Evolutionary conservation across 2,329 filamentous ascomycete species (phyloP).

Genomic region (Truncatella angustata): DNA sequence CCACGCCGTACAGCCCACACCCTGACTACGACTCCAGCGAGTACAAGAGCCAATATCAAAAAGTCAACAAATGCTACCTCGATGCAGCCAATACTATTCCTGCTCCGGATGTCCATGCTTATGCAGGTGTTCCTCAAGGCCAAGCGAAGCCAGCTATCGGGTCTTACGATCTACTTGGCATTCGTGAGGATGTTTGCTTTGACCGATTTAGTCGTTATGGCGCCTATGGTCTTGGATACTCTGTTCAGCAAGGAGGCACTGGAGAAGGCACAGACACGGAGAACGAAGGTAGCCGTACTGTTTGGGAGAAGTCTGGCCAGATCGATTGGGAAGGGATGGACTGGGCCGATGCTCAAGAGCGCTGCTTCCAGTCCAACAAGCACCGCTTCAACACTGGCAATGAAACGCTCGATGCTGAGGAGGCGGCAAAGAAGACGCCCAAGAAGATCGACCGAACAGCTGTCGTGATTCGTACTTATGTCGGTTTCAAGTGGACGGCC

Average conservation of each 20-base stretch:
- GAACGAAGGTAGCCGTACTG: constrained; percentile 59
- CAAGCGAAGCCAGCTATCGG: constrained; percentile 78
- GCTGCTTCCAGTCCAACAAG: constrained; percentile 59
- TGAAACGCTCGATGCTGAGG: constrained; percentile 28
- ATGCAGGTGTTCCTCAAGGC: constrained; percentile 68
- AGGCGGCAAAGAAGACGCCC: constrained; percentile 19
- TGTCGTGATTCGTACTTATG: constrained; percentile 78
- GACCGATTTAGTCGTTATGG: constrained; percentile 83
- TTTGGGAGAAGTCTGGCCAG: constrained; percentile 55
- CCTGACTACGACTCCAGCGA: constrained; percentile 57
- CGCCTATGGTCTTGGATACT: constrained; percentile 85
- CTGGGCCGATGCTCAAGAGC: constrained; percentile 53
- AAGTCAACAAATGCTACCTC: constrained; percentile 61
- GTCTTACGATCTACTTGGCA: constrained; percentile 70
- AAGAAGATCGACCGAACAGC: constrained; percentile 62
- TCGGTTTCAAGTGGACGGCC: constrained; percentile 73
- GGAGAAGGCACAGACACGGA: constrained; percentile 73
- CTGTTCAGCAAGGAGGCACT: constrained; percentile 66
- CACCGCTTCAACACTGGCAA: constrained; percentile 55
- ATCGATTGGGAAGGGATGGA: constrained; percentile 56
- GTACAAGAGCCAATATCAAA: constrained; percentile 52
- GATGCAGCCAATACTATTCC: constrained; percentile 56
- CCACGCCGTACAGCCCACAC: constrained; percentile 65
- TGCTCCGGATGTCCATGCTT: constrained; percentile 64
- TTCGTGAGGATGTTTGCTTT: constrained; percentile 80